Evolutionary conservation across 2,329 filamentous ascomycete species (phyloP), one percentile per base, ranked within the genome.

Genomic region (Clarireedia paspali): DNA sequence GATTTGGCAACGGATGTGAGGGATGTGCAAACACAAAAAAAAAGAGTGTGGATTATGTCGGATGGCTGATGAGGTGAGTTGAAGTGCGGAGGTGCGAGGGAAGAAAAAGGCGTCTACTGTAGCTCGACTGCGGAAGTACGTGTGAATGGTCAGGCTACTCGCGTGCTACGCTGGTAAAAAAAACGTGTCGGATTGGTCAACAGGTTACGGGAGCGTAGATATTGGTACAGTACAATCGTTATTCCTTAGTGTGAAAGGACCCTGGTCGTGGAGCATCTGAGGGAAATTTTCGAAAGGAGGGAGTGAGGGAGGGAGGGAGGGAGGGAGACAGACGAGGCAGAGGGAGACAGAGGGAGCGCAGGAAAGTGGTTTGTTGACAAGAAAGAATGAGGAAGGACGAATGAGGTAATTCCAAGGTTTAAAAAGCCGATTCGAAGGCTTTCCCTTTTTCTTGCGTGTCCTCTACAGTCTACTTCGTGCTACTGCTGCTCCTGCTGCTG

Each of bases 151-250:
- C 30, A 30, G 40, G 23, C 50, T 46, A 39, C 45, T 53, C 42
- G 30, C 24, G 42, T 39, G 52, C 45, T 42, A 54, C 36, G 17
- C 17, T 40, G 26, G 27, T 23, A 54, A 9, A 9, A 53, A 39
- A 54, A 42, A 17, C 45, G 52, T 24, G 45, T 55, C n/a, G 46
- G 53, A 55, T 55, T 55, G 46, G 53, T 55, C 27, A 36, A 55
- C 17, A 50, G 38, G 26, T 42, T 55, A 54, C 44, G 34, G 24
- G 30, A 47, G 12, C 20, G 44, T 30, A 42, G 23, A 20, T 46
- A 53, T 36, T 46, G 47, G 40, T 51, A 17, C 48, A 42, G 40
- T 51, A 17, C 48, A 42, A 50, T 50, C 34, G 49, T 20, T 20
- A 20, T 36, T n/a, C 50, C 39, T 47, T 30, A 53, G 26, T 20